These are phyloP conservation scores for Hypoxylon crocopeplum DNA, from an alignment of 495 filamentous ascomycete species.

Conservation along the genomic window DNA sequence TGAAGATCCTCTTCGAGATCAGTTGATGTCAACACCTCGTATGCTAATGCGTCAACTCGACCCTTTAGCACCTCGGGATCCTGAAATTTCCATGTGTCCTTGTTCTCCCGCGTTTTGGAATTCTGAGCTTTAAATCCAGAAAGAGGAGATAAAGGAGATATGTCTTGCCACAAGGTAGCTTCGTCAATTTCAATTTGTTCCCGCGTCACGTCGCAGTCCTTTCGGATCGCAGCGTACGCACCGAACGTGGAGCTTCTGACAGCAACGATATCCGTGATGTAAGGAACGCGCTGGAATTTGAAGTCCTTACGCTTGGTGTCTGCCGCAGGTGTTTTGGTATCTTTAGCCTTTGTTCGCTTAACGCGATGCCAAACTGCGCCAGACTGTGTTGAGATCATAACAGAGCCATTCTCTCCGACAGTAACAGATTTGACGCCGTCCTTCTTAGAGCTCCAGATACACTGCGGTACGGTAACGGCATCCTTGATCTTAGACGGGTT, in stretches of 20 bases:
- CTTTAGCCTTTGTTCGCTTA: conserved; percentile 80
- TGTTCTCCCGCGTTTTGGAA: conserved; percentile 30
- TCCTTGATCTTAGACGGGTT: conserved; percentile 86
- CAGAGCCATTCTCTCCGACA: conserved; percentile 90
- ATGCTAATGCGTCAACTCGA: conserved; percentile 46
- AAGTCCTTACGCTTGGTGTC: conserved; percentile 78
- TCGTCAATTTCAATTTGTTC: conserved; percentile 71
- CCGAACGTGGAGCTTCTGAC: conserved; percentile 89
- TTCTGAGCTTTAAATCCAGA: conserved; percentile 49
- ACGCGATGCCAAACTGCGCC: conserved; percentile 91
- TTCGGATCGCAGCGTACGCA: conserved; percentile 85
- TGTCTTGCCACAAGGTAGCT: conserved; percentile 74
- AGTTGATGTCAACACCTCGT: conserved; percentile 58
- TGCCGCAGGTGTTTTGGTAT: conserved; percentile 60
- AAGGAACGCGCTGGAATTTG: conserved; percentile 90
- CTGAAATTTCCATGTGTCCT: conserved; percentile 47
- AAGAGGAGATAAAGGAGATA: conserved; percentile 73
- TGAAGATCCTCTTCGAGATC: conserved; percentile 65
- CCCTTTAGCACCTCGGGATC: conserved; percentile 37
- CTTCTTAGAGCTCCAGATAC: conserved; percentile 89
- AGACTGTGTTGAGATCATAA: conserved; percentile 90
- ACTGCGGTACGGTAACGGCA: conserved; percentile 73
- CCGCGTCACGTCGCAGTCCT: conserved; percentile 81
- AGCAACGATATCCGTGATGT: conserved; percentile 79
- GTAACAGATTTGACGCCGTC: conserved; percentile 82